A percentile compares a stretch with the other conserved stretches of the same genome.
Conservation (phyloP, 139 green algal species). For the Penium margaritaceum region DNA sequence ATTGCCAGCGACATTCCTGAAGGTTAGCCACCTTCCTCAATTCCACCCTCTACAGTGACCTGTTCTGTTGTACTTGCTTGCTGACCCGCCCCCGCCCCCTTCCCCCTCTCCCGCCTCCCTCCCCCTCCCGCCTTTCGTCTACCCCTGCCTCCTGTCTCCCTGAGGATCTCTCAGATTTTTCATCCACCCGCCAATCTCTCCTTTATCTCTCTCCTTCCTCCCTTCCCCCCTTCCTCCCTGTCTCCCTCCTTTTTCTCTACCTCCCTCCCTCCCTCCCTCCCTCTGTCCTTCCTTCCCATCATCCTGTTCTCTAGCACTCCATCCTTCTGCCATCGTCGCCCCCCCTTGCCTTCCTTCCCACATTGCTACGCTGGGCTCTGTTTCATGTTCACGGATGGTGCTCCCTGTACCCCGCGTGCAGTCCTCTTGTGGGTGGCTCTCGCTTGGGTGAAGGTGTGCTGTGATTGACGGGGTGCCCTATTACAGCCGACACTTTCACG, state of each 20-base stretch:
- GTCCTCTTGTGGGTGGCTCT: not conserved
- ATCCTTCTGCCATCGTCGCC: not conserved
- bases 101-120: not conserved
- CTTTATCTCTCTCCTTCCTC: not conserved
- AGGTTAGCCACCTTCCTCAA: no score
- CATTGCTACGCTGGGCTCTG: not conserved
- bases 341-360: not conserved
- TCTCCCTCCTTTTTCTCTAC: not conserved
- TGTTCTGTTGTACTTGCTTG: no score
- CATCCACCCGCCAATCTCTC: not conserved
- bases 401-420: not conserved
- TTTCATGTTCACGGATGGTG: not conserved
- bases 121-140: not conserved
- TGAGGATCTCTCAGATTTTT: not conserved
- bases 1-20: conserved; percentile 55
- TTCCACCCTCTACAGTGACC: no score
- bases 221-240: not conserved
- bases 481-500: no score
- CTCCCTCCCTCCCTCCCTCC: not conserved
- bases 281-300: not conserved
- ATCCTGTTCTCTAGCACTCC: not conserved
- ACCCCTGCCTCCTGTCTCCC: not conserved
- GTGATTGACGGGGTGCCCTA: not conserved
- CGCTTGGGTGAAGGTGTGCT: not conserved
- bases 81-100: not conserved